Conservation (phyloP, 2,329 filamentous ascomycete species). For the Ascochyta rabiei region DNA sequence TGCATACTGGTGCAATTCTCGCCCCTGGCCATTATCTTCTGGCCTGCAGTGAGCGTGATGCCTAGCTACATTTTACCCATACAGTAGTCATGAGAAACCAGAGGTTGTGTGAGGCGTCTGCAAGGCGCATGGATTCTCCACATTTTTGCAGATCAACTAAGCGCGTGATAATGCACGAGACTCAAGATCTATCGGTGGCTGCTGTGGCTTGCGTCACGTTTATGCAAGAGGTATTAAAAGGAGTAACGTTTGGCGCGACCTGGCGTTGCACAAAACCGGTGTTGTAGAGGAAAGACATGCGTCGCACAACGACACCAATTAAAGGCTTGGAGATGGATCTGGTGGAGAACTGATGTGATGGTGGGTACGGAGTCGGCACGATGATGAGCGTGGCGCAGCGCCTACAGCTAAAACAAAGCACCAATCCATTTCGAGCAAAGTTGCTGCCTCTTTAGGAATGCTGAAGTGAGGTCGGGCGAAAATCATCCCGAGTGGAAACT, state of each 20-base stretch:
- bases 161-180: background rate
- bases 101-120: constrained; percentile 10
- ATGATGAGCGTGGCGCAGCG: background rate
- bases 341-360: background rate
- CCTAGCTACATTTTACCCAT: background rate
- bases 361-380: background rate
- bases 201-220: background rate
- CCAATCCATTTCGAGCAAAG: background rate
- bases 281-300: background rate
- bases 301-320: background rate
- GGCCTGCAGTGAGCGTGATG: background rate
- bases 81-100: background rate
- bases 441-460: background rate
- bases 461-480: constrained; percentile 8
- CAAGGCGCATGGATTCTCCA: constrained; percentile 16
- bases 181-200: background rate
- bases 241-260: background rate
- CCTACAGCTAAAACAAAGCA: background rate
- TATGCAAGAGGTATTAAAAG: background rate
- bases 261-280: constrained; percentile 4
- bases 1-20: background rate
- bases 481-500: background rate
- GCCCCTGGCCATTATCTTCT: background rate
- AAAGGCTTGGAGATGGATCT: background rate
- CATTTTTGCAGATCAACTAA: background rate